These are phyloP conservation scores for Pythium aphanidermatum DNA, from an alignment of 352 stramenopile genomes.

Conservation along the genomic window DNA sequence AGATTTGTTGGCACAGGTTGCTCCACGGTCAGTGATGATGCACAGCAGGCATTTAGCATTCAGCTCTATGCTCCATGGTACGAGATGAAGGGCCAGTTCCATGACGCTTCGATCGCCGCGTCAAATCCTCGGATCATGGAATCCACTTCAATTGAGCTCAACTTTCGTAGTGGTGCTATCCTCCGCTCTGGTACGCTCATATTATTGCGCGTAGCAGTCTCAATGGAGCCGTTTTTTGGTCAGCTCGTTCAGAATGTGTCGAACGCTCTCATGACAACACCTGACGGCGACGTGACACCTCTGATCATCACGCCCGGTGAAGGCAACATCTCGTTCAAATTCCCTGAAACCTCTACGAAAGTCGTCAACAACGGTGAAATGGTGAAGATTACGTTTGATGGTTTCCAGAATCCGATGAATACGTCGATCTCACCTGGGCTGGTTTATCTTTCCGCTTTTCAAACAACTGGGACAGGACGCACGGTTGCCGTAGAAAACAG, in stretches of 20 bases:
- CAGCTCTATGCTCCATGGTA: conserved; percentile 49
- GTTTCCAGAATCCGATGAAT: conserved; percentile 63
- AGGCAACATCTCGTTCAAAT: conserved; percentile 72
- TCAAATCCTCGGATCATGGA: conserved; percentile 40
- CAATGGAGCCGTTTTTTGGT: conserved; percentile 51
- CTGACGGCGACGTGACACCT: conserved; percentile 21
- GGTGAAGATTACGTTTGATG: conserved; percentile 54
- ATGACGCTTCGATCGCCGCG: conserved; percentile 42
- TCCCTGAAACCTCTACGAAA: conserved; percentile 44
- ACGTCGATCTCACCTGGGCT: conserved; percentile 52
- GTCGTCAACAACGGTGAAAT: conserved; percentile 73
- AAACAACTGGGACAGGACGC: conserved; percentile 18
- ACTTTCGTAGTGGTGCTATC: conserved; percentile 52
- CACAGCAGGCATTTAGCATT: conserved; percentile 51
- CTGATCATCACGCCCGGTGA: conserved; percentile 42
- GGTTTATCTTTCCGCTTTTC: conserved; percentile 65
- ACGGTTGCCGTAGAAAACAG: conserved; percentile 60
- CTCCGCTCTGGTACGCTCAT: conserved; percentile 54
- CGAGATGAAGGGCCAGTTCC: conserved; percentile 48
- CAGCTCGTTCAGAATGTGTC: conserved; percentile 46
- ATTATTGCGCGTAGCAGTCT: conserved; percentile 54
- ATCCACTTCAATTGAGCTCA: conserved; percentile 45
- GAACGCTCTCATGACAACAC: conserved; percentile 34
- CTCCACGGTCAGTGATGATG: conserved; percentile 19
- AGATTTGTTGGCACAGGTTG: conserved; percentile 56